Evolutionary conservation across 768 basidiomycete genomes (phyloP), one percentile per base, ranked within the genome.

Genomic region (Nidularia pulvinata): DNA sequence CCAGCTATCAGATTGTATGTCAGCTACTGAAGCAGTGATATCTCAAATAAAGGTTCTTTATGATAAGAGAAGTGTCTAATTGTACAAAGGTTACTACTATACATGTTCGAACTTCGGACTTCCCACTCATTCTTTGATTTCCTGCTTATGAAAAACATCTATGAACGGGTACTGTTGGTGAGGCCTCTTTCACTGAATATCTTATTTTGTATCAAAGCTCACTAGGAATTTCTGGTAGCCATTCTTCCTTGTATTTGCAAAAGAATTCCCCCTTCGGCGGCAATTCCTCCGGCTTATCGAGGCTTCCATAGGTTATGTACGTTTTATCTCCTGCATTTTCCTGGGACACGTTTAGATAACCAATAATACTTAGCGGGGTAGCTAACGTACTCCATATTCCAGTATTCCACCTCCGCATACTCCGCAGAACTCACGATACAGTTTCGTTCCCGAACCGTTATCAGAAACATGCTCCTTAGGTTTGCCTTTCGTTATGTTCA

Each of bases 141-240:
- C 57, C 14, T 56, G 55, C 47, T 58, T 61, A 43, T 58, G 55
- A 30, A 61, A 61, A 4, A 58, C 19, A 34, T 51, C 59, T 61
- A 33, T 44, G 14, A 46, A 43, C 30, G 30, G 30, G 25, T 25
- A 25, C 4, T 4, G 25, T 25, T 33, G 19, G 33, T 51, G 16
- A 56, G 33, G 25, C 16, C 14, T 7, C 7, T 33, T 33, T 30
- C 30, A 37, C 11, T 32, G 32, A 25, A 39, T 22, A 6, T 35
- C 25, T 11, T 25, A 25, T 25, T 25, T 25, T 48, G 42, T 32
- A 36, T 35, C 34, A 46, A 19, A 25, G 52, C 55, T 25, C 46
- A 60, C 59, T 50, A 50, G 56, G 59, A 35, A 60, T 51, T 46
- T 60, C 57, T 10, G 59, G 55, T 50, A 58, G 55, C 59, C 57